Percentiles rank a stretch among this genome's conserved stretches.
Conservation (phyloP, 148 eudicot species). For the Diospyros lotus region DNA sequence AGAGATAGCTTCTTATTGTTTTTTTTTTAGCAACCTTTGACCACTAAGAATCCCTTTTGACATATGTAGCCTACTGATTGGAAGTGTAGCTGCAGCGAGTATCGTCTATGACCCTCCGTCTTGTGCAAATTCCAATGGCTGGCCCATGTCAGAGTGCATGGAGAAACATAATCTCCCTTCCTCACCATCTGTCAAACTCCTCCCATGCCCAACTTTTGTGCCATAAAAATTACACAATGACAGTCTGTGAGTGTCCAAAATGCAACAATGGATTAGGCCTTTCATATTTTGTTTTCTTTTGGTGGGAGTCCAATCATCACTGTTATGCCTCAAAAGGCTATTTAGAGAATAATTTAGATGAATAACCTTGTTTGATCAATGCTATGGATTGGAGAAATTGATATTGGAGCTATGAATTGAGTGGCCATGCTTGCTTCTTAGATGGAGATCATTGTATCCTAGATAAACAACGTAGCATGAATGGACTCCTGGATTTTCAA, state of each 20-base stretch:
- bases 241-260: too few relatives aligned
- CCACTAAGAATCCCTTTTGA: background rate
- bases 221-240: too few relatives aligned
- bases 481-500: too few relatives aligned
- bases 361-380: background rate
- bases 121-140: too few relatives aligned
- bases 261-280: too few relatives aligned
- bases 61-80: too few relatives aligned
- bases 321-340: background rate
- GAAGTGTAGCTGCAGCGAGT: too few relatives aligned
- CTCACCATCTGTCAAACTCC: too few relatives aligned
- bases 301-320: background rate
- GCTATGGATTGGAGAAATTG: background rate
- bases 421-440: background rate
- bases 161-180: too few relatives aligned
- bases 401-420: background rate
- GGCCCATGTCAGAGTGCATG: too few relatives aligned
- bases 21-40: background rate
- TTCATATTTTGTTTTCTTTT: background rate
- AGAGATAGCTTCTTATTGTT: background rate
- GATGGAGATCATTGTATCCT: background rate
- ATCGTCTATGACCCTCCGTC: too few relatives aligned
- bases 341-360: background rate
- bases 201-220: too few relatives aligned
- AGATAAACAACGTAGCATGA: background rate